Base-by-base conservation (phyloP, 352 stramenopile species). In the Elongisporangium undulatum region DNA sequence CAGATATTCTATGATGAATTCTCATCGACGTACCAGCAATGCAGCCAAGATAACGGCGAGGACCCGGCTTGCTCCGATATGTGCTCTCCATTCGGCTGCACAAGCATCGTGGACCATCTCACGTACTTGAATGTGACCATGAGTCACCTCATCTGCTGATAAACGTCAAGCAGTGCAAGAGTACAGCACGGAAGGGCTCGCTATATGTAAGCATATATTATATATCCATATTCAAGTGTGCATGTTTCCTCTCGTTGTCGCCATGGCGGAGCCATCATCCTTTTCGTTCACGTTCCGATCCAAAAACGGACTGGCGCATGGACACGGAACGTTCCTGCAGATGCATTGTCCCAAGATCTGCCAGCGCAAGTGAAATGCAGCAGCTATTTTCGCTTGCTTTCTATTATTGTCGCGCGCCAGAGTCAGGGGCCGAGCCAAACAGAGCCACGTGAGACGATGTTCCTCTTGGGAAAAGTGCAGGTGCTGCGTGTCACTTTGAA, bases 41-140 rank as follows among this genome's bases (percentile, higher is more conserved):
- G 85, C 52, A 81, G 82, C 54, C 70, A 69, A 1, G 66, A 55
- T 16, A 62, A 85, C 49, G 81, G 81, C 5, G 85, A 94, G 79
- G 85, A 94, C 51, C 63, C 70, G 1, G 62, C 53, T 2, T 94
- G 85, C 62, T 90, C 82, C 22, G 67, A 92, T 54, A 62, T 67
- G n/a, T 92, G 83, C 70, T 87, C 79, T 8, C 77, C 79, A 0
- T 89, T 90, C 34, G 72, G 81, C 7, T 91, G 83, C 67, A 91
- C 80, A 4, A 94, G 85, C 59, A 82, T 94, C 52, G 78, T 92
- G 12, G 85, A 94, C 67, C 85, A 94, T 57, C 75, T 94, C 54
- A 92, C 79, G 56, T 94, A 94, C 69, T 68, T 94, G 56, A 94
- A 94, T 68, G 85, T 94, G 55, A 90, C 85, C 15, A 92, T 94